phyloP scores from a whole-genome alignment of 1,284 basidiomycete genomes.

The Irpex sp. region DNA sequence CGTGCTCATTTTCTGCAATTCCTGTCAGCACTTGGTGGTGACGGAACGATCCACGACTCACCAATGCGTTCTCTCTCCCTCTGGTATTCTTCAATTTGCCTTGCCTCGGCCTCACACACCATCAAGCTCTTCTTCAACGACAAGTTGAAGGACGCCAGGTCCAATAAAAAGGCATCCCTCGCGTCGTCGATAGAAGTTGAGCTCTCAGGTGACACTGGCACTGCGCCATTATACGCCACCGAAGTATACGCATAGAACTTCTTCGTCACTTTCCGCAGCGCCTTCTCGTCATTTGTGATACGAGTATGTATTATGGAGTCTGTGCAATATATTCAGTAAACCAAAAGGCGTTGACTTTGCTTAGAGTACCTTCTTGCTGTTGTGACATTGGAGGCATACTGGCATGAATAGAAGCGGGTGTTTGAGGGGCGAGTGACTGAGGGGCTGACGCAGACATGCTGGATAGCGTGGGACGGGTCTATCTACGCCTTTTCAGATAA shows the following conservation, averaged over 20 bases:
- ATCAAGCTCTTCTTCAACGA: constrained; percentile 70
- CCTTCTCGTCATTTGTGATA: constrained; percentile 61
- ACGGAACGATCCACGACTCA: constrained; percentile 29
- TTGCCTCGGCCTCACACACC: constrained; percentile 76
- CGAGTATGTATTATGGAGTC: constrained; percentile 75
- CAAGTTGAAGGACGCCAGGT: constrained; percentile 71
- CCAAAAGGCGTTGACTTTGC: constrained; percentile 23
- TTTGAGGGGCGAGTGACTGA: neutral
- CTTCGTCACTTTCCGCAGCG: constrained; percentile 71
- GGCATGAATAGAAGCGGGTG: neutral
- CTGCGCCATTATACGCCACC: constrained; percentile 47
- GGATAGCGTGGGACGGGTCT: neutral
- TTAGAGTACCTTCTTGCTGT: constrained; percentile 8
- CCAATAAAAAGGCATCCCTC: constrained; percentile 71
- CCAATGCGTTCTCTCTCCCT: constrained; percentile 67
- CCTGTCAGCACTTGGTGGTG: neutral
- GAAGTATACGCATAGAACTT: constrained; percentile 72
- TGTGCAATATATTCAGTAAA: constrained; percentile 31
- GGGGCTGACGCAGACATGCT: neutral
- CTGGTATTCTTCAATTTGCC: constrained; percentile 79
- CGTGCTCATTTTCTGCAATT: constrained; percentile 62
- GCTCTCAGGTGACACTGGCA: constrained; percentile 32
- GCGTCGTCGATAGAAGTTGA: constrained; percentile 58
- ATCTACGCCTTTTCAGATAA: neutral
- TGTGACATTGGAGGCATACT: constrained; percentile 4